Percentiles rank a stretch among this genome's conserved stretches.
phyloP scores from a whole-genome alignment of 2,329 filamentous ascomycete species.

The Verruconis gallopava region DNA sequence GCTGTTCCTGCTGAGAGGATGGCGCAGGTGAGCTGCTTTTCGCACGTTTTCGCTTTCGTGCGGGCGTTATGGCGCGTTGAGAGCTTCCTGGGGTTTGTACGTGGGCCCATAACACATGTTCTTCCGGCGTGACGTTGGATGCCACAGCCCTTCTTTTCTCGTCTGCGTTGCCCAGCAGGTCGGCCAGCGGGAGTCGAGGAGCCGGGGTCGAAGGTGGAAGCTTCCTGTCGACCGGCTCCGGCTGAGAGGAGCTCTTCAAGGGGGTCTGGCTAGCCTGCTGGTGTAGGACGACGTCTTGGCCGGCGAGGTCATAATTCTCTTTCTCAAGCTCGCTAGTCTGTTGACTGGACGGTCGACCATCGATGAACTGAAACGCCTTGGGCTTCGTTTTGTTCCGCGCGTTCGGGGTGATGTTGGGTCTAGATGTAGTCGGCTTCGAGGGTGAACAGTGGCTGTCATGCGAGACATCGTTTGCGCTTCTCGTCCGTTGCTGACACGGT shows the following conservation, averaged over 20 bases:
- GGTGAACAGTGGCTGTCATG: slow-evolving; percentile 29
- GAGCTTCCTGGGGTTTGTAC: slow-evolving; percentile 16
- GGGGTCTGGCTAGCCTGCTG: neutral
- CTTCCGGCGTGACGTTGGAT: slow-evolving; percentile 39
- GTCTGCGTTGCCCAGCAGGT: slow-evolving; percentile 43
- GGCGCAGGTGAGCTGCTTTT: slow-evolving; percentile 33
- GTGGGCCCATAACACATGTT: slow-evolving; percentile 48
- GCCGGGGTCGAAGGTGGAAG: slow-evolving; percentile 45
- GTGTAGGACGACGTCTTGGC: neutral
- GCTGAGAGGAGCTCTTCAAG: neutral
- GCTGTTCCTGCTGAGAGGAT: slow-evolving; percentile 26
- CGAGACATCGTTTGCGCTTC: slow-evolving; percentile 18
- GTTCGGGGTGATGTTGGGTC: slow-evolving; percentile 31
- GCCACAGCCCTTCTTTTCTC: slow-evolving; percentile 29
- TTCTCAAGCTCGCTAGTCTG: slow-evolving; percentile 25
- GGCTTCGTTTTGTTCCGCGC: slow-evolving; percentile 41
- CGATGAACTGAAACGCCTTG: slow-evolving; percentile 40
- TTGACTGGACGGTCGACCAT: slow-evolving; percentile 20
- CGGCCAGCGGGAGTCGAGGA: slow-evolving; percentile 44
- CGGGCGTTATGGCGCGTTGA: slow-evolving; percentile 2
- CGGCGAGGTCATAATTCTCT: slow-evolving; percentile 23
- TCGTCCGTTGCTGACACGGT: slow-evolving; percentile 22
- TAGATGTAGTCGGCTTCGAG: slow-evolving; percentile 2
- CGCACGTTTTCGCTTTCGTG: slow-evolving; percentile 31
- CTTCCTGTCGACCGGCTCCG: neutral